These are phyloP conservation scores for Annulohypoxylon stygium DNA, from an alignment of 495 filamentous ascomycete species.

Conservation along the genomic window DNA sequence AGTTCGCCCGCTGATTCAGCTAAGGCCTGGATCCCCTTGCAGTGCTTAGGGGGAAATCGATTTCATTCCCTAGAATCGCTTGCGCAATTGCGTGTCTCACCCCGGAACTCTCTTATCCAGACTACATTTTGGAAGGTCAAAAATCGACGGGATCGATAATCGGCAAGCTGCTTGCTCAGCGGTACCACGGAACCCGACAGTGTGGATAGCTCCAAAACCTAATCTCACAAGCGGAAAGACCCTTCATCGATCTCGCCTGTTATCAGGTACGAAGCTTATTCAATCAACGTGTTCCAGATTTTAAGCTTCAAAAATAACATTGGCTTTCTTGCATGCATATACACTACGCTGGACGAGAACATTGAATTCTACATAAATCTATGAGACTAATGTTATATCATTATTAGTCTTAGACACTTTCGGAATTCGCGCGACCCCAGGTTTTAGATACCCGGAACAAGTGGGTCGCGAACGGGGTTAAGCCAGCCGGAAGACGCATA, in stretches of 20 bases:
- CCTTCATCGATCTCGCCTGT: not conserved
- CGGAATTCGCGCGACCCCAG: slow-evolving; percentile 24
- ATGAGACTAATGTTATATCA: slow-evolving; percentile 7
- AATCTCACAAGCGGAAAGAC: slow-evolving; percentile 33
- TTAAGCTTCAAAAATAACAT: not conserved
- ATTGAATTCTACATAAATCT: not conserved
- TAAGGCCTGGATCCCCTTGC: slow-evolving; percentile 29
- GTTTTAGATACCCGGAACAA: slow-evolving; percentile 28
- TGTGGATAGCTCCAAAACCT: slow-evolving; percentile 42
- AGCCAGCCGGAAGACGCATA: slow-evolving; percentile 26
- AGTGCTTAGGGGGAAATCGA: not conserved
- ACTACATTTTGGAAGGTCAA: not conserved
- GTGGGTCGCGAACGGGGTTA: slow-evolving; percentile 25
- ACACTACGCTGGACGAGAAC: not conserved
- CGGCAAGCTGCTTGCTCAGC: not conserved
- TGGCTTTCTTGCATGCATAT: not conserved
- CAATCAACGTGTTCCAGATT: not conserved
- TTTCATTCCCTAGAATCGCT: slow-evolving; percentile 16
- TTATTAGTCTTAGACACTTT: slow-evolving; percentile 6
- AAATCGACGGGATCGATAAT: slow-evolving; percentile 1
- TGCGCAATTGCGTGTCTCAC: slow-evolving; percentile 35
- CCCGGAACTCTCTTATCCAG: not conserved
- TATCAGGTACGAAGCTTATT: slow-evolving; percentile 11
- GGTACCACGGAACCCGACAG: slow-evolving; percentile 28
- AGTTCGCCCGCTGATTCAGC: slow-evolving; percentile 16